Conservation (phyloP, 805 yeast species). For the Saturnispora hagleri region DNA sequence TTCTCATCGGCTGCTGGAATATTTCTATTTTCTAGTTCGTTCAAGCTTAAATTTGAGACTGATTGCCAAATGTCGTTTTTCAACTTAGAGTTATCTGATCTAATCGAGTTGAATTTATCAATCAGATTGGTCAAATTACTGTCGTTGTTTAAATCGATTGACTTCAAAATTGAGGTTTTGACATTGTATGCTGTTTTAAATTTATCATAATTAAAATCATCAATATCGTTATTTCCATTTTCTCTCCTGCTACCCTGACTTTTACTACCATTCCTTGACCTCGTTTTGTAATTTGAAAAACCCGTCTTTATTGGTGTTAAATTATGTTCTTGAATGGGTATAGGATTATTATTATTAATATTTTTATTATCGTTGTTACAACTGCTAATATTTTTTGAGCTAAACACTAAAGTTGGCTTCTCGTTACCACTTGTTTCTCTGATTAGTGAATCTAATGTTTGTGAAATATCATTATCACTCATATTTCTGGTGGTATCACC, state of each 20-base stretch:
- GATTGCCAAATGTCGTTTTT: conserved; percentile 23
- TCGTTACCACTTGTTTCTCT: neutral
- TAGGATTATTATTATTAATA: neutral
- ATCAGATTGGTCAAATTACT: conserved; percentile 15
- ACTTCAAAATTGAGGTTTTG: conserved; percentile 5
- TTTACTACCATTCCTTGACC: conserved; percentile 1
- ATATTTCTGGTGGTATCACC: neutral
- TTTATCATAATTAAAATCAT: neutral
- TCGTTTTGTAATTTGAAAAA: neutral
- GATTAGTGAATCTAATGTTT: conserved; percentile 2
- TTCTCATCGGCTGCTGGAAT: conserved; percentile 9
- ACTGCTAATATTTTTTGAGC: neutral
- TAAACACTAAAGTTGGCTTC: neutral
- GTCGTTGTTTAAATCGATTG: conserved; percentile 16
- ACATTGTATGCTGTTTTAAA: neutral
- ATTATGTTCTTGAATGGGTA: neutral
- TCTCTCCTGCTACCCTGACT: conserved; percentile 1
- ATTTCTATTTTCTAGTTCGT: neutral
- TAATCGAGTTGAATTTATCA: conserved; percentile 16
- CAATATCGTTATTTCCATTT: neutral
- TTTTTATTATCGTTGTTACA: neutral
- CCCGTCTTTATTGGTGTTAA: neutral
- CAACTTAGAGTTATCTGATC: conserved; percentile 16
- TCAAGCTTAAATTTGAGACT: conserved; percentile 4
- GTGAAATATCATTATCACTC: neutral